Base-by-base conservation (phyloP, 129 eudicot species). In the Artemisia annua region DNA sequence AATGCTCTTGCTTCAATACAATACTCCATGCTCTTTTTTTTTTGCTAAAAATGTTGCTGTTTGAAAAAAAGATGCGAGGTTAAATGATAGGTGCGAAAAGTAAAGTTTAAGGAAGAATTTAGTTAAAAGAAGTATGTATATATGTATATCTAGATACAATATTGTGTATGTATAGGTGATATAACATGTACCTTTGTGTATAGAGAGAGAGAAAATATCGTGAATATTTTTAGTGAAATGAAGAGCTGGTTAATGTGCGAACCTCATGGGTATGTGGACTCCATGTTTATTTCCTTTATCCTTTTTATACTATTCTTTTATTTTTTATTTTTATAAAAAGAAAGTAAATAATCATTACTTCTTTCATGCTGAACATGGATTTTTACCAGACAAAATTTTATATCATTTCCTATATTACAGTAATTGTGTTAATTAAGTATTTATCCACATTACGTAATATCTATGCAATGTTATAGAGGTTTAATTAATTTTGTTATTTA, bases 1-100 rank as follows among this genome's bases (percentile, higher is more conserved):
- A 93, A 74, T 61, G 98, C 97, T 67, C 81, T 86, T 48, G 90
- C 96, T 77, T 82, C 94, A 61, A 89, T 85, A 83, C 83, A 39
- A 6, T 39, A 78, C 86, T 85, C 97, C 95, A 85, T 87, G n/a
- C n/a, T n/a, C n/a, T n/a, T n/a, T n/a, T n/a, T n/a, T n/a, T n/a
- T 39, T 39, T 0, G 44, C 9, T 7, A 20, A 20, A 39, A 6
- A 39, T 39, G 44, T 39, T 39, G 44, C 14, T 59, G 4, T 28
- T 0, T 28, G 1, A 19, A 8, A 12, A 35, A 70, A 76, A 46
- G 15, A 16, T 35, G 61, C 1, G 11, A 66, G 59, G 44, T 54
- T 58, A 52, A 71, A 26, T 68, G 52, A 18, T 71, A 30, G 72
- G 22, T 20, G 59, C 44, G 7, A 5, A 39, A 39, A 39, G 44